Evolutionary conservation across 139 green algal genomes (phyloP), one percentile per base, ranked within the genome.

Genomic region (Diplosphaera chodatii): DNA sequence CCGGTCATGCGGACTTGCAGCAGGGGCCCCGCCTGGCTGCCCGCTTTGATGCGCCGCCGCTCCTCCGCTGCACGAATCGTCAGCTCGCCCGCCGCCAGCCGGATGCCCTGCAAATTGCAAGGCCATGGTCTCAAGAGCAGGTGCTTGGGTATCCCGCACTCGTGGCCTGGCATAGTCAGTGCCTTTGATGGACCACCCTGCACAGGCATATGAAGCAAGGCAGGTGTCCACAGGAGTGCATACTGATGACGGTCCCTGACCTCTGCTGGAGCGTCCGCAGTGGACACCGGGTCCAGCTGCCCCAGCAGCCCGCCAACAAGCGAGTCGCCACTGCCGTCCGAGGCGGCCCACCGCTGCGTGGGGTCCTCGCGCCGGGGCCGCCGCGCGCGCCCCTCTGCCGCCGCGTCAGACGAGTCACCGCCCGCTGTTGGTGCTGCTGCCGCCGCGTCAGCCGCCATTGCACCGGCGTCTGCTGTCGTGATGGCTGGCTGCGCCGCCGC

Each of bases 11-110:
- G 70, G 23, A 20, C 67, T 62, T 5, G 41, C 31, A n/a, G 69
- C 32, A 71, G 1, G 62, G 22, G 33, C 62, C 56, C 32, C 34
- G 48, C 41, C 62, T 37, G 23, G 31, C 63, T 29, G 32, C 66
- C 74, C 1, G 34, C 70, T 6, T 27, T 56, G 0, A 71, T 73
- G 21, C 83, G 63, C 34, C 69, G 69, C 32, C 56, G 62, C 73
- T 91, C 87, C 73, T 91, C 79, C 23, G 78, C 70, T 10, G 85
- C 73, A 32, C 87, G 64, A 70, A 91, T n/a, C 55, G 72, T 22
- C 29, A 91, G 77, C 79, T 94, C 87, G 0, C 75, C 88, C 5
- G 79, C 67, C 13, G 76, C 88, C 55, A 84, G 70, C 13, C 55
- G 40, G 21, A 93, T 69, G 15, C 72, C 82, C 69, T 74, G 29